A percentile compares a stretch with the other conserved stretches of the same genome.
phyloP scores from a whole-genome alignment of 257 asterid genomes.

The Solanum medicagineum region DNA sequence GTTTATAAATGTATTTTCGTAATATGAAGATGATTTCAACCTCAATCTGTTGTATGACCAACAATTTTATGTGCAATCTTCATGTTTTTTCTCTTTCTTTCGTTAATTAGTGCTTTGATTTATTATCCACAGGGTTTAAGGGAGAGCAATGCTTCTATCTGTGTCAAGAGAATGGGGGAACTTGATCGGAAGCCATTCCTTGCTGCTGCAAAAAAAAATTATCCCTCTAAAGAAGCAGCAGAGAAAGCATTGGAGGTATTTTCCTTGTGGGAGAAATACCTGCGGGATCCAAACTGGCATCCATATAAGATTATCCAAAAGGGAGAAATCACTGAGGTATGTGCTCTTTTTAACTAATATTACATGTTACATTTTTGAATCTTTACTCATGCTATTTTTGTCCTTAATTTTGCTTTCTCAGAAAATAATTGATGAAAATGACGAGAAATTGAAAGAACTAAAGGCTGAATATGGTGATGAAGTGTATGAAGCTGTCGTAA shows the following conservation, averaged over 20 bases:
- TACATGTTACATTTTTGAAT: background rate
- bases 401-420: background rate
- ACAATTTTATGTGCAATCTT: background rate
- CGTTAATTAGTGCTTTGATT: background rate
- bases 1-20: too few relatives aligned
- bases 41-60: too few relatives aligned
- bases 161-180: constrained; percentile 22
- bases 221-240: background rate
- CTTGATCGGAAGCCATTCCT: constrained; percentile 4
- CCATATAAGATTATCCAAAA: constrained; percentile 5
- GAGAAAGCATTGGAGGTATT: constrained; percentile 3
- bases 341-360: background rate
- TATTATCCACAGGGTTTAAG: constrained; percentile 1
- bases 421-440: constrained; percentile 13
- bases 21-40: too few relatives aligned
- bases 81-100: background rate
- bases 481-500: constrained; percentile 5
- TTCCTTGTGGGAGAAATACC: constrained; percentile 7
- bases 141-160: background rate
- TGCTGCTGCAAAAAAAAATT: background rate
- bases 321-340: background rate
- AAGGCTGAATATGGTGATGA: constrained; percentile 7
- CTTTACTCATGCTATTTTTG: background rate
- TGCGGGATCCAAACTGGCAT: constrained; percentile 13
- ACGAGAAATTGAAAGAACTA: constrained; percentile 6